Percentiles rank a stretch among this genome's conserved stretches.
Evolutionary conservation across 768 basidiomycete genomes (phyloP).

Genomic region (Phlebiopsis gigantea): DNA sequence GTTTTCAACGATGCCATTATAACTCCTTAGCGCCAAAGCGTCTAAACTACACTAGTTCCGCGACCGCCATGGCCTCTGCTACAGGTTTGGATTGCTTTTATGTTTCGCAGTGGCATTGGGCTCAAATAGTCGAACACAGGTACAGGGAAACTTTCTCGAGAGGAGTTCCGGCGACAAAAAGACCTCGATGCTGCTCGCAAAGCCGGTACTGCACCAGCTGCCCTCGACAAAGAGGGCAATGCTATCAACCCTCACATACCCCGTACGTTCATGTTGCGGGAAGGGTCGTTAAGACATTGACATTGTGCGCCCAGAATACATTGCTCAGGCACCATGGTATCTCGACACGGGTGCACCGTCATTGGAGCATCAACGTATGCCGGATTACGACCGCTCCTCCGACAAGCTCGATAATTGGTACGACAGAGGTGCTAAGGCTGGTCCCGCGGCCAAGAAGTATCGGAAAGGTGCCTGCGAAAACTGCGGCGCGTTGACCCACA

Average conservation of each 20-base stretch:
- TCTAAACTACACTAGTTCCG: conserved; percentile 1
- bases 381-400: conserved; percentile 48
- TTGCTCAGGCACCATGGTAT: conserved; percentile 99
- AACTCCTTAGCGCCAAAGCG: not conserved
- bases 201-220: conserved; percentile 96
- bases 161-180: conserved; percentile 93
- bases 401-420: conserved; percentile 88
- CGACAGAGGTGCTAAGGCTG: conserved; percentile 77
- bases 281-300: not conserved
- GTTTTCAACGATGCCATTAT: not conserved
- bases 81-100: conserved; percentile 9
- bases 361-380: conserved; percentile 88
- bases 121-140: conserved; percentile 18
- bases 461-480: conserved; percentile 99
- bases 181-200: conserved; percentile 98
- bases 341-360: conserved; percentile 92
- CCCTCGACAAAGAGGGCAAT: conserved; percentile 89
- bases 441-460: conserved; percentile 93
- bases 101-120: not conserved
- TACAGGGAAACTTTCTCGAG: conserved; percentile 83
- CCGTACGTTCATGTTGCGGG: conserved; percentile 48
- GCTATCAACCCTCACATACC: conserved; percentile 99
- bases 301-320: conserved; percentile 64
- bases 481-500: conserved; percentile 95
- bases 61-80: conserved; percentile 19